These are phyloP conservation scores for Saccharomycopsis sp. DNA, from an alignment of 805 yeast species.

Conservation along the genomic window DNA sequence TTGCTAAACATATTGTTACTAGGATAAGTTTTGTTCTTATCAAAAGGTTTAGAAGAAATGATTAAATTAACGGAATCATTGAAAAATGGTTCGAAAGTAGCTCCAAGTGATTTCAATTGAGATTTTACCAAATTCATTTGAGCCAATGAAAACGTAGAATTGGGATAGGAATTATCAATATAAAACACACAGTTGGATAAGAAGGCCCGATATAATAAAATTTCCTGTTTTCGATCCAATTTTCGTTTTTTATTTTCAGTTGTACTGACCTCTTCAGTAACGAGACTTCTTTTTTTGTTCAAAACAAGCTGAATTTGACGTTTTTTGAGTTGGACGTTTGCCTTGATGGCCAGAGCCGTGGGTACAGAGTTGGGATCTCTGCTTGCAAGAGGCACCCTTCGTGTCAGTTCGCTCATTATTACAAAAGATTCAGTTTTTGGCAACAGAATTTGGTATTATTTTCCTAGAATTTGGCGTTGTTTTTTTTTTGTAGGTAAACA, in stretches of 20 bases:
- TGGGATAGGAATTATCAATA: constrained; percentile 7
- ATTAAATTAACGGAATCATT: constrained; percentile 11
- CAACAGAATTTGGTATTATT: too few species aligned
- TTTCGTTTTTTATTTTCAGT: too few species aligned
- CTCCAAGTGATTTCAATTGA: constrained; percentile 2
- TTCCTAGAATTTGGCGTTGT: too few species aligned
- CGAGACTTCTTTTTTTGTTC: not conserved
- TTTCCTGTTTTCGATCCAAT: not conserved
- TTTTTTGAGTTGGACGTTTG: constrained; percentile 1
- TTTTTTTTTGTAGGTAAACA: too few species aligned
- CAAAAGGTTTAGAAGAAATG: constrained; percentile 11
- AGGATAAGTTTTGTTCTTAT: constrained; percentile 7
- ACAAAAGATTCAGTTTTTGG: too few species aligned
- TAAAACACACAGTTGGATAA: not conserved
- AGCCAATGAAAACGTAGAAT: not conserved
- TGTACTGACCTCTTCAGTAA: too few species aligned
- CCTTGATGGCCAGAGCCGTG: too few species aligned
- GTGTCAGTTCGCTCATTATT: too few species aligned
- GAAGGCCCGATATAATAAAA: not conserved
- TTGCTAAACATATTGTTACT: constrained; percentile 8
- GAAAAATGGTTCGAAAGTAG: constrained; percentile 7
- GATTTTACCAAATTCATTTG: constrained; percentile 1
- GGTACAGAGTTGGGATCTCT: too few species aligned
- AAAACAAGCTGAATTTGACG: not conserved
- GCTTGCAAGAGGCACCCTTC: too few species aligned